A percentile compares a stretch with the other conserved stretches of the same genome.
Conservation (phyloP, 2,329 filamentous ascomycete genomes). For the Ophiostoma himal-ulmi region DNA sequence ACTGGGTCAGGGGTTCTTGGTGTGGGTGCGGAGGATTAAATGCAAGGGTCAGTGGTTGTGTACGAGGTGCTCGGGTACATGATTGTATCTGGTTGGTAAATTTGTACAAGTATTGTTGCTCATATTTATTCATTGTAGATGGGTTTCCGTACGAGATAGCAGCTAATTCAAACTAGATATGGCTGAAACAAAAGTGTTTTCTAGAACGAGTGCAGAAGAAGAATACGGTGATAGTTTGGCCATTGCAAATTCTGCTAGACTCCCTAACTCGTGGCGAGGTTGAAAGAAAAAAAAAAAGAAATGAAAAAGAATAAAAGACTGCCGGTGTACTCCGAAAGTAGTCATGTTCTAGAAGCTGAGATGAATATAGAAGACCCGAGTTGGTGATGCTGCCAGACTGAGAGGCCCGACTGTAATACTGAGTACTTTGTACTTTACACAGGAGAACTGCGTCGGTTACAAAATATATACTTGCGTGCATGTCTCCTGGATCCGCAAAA, state of each 20-base stretch:
- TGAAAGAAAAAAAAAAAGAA: too few species aligned
- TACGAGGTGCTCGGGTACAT: too few species aligned
- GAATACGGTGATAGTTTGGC: neutral
- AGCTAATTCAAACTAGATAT: too few species aligned
- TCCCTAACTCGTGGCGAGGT: too few species aligned
- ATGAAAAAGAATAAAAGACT: neutral
- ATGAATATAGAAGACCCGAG: neutral
- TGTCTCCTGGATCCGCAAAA: constrained; percentile 9
- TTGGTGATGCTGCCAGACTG: neutral
- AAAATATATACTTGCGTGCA: neutral
- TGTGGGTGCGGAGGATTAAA: constrained; percentile 8
- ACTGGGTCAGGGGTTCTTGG: constrained; percentile 7
- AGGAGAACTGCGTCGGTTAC: neutral
- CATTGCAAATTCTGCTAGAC: too few species aligned
- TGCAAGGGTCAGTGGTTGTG: neutral
- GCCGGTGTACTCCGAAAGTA: neutral
- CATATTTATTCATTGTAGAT: too few species aligned
- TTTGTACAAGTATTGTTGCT: too few species aligned
- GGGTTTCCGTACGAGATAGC: too few species aligned
- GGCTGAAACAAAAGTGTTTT: too few species aligned
- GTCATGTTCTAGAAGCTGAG: neutral
- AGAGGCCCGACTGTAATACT: too few species aligned
- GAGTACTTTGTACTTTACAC: neutral
- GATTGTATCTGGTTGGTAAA: too few species aligned
- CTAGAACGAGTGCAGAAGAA: too few species aligned